Evolutionary conservation across 1,139 yeast species (phyloP), one percentile per base, ranked within the genome.

Genomic region (Taphrina confusa): DNA sequence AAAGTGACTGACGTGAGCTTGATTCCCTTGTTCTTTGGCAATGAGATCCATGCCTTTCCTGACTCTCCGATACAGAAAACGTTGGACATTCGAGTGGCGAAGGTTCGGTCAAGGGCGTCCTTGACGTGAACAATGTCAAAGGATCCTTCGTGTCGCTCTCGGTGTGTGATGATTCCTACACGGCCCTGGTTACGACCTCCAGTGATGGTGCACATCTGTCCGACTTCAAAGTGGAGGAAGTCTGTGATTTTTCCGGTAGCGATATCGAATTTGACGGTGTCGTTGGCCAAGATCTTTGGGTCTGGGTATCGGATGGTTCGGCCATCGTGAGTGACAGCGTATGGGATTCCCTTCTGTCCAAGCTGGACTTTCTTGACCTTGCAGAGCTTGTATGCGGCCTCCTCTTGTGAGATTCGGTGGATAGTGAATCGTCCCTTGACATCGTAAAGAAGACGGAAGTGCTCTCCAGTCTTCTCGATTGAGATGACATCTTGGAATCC

Each of bases 121-220:
- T 91, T 91, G 79, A 91, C 85, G 87, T 91, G 97, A 73, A 91
- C 97, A 78, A 91, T 86, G 80, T 91, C 97, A 83, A 92, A 91
- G 78, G 97, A 97, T 78, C 98, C 98, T 78, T 91, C 96, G 84
- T 91, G 98, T 82, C 87, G 89, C 82, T 91, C 98, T 81, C 95
- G 87, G 94, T 91, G 96, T 72, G 86, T 82, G 77, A 91, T 90
- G 71, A 88, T 90, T 86, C 98, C 98, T 76, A 90, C 91, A 81
- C 98, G 87, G 78, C 98, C 98, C 95, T 91, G 85, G 87, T 89
- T 90, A 81, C 96, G 92, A 82, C 97, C 97, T 82, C 97, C 97
- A 70, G 97, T 91, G 78, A 87, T 94, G 94, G 90, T 91, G 70
- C 86, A 96, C 76, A 89, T 82, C 80, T 83, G 88, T 79, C 97